These are phyloP conservation scores for Boletus insuetus DNA, from an alignment of 768 basidiomycete genomes.

Conservation along the genomic window DNA sequence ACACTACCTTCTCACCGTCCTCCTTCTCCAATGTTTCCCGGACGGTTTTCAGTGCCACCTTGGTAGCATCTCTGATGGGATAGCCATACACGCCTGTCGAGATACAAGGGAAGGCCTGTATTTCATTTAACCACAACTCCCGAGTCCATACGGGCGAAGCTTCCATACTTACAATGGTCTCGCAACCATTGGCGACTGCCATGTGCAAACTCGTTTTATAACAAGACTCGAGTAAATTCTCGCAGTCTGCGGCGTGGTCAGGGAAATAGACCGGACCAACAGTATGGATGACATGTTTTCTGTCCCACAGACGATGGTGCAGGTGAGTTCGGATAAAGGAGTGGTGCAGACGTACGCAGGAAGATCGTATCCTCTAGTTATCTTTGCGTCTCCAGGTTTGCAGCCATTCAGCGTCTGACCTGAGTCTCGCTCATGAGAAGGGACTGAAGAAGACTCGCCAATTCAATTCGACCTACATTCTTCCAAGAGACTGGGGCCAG, in stretches of 20 bases:
- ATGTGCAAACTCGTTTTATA: slow-evolving; percentile 64
- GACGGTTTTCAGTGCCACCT: slow-evolving; percentile 59
- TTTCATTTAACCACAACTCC: background rate
- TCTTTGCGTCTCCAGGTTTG: slow-evolving; percentile 71
- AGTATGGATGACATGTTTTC: slow-evolving; percentile 74
- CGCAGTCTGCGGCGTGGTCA: slow-evolving; percentile 40
- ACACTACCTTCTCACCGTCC: slow-evolving; percentile 40
- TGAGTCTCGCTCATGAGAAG: slow-evolving; percentile 44
- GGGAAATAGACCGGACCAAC: slow-evolving; percentile 68
- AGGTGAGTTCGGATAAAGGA: background rate
- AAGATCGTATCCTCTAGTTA: slow-evolving; percentile 72
- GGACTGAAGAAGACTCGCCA: background rate
- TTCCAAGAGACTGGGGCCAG: slow-evolving; percentile 58
- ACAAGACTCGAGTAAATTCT: slow-evolving; percentile 60
- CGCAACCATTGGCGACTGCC: slow-evolving; percentile 56
- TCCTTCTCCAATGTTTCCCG: slow-evolving; percentile 57
- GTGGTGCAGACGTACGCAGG: slow-evolving; percentile 58
- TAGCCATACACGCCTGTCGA: slow-evolving; percentile 81
- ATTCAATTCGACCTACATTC: slow-evolving; percentile 55
- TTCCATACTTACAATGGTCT: slow-evolving; percentile 53
- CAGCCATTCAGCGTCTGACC: slow-evolving; percentile 67
- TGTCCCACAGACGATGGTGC: slow-evolving; percentile 23
- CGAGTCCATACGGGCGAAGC: background rate
- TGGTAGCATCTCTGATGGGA: slow-evolving; percentile 70
- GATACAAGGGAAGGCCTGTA: slow-evolving; percentile 75